Evolutionary conservation across 129 eudicot species (phyloP).

Genomic region (Artemisia argyi): DNA sequence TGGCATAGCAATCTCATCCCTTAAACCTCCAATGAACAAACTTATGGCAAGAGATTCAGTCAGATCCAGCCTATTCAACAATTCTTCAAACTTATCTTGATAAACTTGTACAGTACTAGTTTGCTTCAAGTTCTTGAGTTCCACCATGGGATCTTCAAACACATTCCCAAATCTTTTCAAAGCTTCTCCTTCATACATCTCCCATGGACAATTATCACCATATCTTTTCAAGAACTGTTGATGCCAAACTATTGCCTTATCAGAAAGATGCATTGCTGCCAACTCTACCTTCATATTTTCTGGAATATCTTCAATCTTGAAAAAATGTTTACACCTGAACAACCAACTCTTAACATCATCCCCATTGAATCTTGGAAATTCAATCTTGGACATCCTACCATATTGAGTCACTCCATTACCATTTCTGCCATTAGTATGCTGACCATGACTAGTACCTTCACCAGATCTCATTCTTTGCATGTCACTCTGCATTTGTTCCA

Average conservation of each 20-base stretch:
- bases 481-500: too few relatives aligned
- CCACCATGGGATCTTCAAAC: neutral
- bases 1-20: too few relatives aligned
- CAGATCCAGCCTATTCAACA: neutral
- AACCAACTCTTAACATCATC: neutral
- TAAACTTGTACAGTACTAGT: neutral
- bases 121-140: neutral
- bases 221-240: neutral
- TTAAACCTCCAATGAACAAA: neutral
- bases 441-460: too few relatives aligned
- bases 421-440: too few relatives aligned
- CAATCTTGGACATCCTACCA: neutral
- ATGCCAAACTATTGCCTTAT: neutral
- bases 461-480: too few relatives aligned
- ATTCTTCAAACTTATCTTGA: too few relatives aligned
- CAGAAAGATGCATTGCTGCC: neutral
- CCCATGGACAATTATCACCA: neutral
- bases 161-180: neutral
- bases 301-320: neutral
- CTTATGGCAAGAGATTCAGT: neutral
- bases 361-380: neutral
- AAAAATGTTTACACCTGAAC: neutral
- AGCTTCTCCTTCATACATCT: neutral
- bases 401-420: too few relatives aligned
- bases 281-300: neutral